phyloP scores from a whole-genome alignment of 2,329 filamentous ascomycete genomes.

The Cladosporium colombiae region DNA sequence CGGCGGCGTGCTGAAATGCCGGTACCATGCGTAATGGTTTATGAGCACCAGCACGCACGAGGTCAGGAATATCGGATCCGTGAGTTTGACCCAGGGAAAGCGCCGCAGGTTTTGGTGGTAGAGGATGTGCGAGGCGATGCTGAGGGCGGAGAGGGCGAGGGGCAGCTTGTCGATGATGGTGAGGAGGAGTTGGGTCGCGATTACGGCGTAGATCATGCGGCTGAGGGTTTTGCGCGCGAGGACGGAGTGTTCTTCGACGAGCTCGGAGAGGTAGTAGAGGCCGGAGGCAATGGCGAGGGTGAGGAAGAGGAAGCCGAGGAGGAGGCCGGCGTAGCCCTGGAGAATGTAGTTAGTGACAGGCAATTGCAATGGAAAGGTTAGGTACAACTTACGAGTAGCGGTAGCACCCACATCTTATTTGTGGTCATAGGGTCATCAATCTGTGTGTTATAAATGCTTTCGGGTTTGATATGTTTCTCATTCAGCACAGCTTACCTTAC shows the following conservation, averaged over 20 bases:
- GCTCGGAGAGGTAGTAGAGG: conserved; percentile 95
- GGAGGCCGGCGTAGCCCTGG: conserved; percentile 77
- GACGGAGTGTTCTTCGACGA: conserved; percentile 97
- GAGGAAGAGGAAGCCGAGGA: conserved; percentile 88
- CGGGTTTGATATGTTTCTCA: not conserved
- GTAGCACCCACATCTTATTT: conserved; percentile 86
- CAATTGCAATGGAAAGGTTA: not conserved
- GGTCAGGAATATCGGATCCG: conserved; percentile 80
- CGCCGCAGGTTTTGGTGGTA: conserved; percentile 84
- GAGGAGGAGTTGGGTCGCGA: conserved; percentile 72
- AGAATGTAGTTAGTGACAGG: conserved; percentile 13
- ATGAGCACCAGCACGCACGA: conserved; percentile 83
- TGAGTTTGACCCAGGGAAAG: conserved; percentile 77
- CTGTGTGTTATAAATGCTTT: not conserved
- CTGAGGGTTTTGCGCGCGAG: conserved; percentile 84
- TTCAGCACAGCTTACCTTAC: conserved; percentile 11
- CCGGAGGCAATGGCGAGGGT: conserved; percentile 97
- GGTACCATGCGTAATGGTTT: conserved; percentile 97
- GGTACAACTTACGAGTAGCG: conserved; percentile 59
- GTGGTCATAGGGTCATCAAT: not conserved
- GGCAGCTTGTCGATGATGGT: conserved; percentile 85
- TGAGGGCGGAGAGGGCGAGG: conserved; percentile 69
- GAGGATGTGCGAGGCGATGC: conserved; percentile 76
- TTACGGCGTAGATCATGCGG: conserved; percentile 79
- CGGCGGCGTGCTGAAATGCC: conserved; percentile 72